Conservation (phyloP, 2,329 filamentous ascomycete species). For the Simplicillium aogashimaense region DNA sequence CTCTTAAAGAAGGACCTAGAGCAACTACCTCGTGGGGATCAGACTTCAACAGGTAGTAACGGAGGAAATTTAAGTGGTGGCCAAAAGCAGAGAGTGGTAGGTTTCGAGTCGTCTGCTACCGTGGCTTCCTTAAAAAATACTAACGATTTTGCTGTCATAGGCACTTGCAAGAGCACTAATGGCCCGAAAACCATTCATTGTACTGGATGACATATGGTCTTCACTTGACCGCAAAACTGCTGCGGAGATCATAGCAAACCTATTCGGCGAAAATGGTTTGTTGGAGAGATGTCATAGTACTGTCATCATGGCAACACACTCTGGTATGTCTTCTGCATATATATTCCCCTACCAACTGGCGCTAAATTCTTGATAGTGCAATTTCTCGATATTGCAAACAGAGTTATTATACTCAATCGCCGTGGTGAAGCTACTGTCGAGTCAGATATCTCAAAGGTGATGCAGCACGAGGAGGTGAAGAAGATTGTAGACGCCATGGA, state of each 20-base stretch:
- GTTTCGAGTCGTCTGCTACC: neutral
- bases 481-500: neutral
- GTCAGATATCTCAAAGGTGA: too few relatives aligned
- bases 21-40: neutral
- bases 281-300: neutral
- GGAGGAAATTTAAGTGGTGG: neutral
- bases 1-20: conserved; percentile 1
- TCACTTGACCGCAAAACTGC: neutral
- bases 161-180: neutral
- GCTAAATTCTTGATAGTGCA: neutral
- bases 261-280: neutral
- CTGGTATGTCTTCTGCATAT: neutral
- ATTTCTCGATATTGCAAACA: neutral
- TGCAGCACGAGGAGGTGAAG: too few relatives aligned
- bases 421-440: neutral
- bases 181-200: neutral
- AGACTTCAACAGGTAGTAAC: neutral
- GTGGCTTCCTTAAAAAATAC: neutral
- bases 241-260: neutral
- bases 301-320: neutral
- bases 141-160: neutral
- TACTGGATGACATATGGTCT: neutral
- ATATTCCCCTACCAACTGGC: neutral
- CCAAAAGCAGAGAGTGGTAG: neutral
- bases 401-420: neutral